Conservation (phyloP, 2,329 filamentous ascomycete species). For the Phialemonium atrogriseum region DNA sequence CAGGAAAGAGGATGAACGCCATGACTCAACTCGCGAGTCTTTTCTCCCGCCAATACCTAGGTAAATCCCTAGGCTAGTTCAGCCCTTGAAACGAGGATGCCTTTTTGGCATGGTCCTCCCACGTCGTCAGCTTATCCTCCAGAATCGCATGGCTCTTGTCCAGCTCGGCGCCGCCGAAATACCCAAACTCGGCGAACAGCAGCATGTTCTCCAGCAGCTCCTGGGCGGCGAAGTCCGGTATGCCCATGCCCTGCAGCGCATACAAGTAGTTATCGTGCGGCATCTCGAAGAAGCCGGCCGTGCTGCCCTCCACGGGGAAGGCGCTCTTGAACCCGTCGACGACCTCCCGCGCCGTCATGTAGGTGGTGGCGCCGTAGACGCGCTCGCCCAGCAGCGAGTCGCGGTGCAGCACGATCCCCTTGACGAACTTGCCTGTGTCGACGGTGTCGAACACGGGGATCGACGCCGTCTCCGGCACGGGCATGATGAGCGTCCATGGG, state of each 20-base stretch:
- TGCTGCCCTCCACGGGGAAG: conserved; percentile 29
- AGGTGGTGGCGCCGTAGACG: conserved; percentile 32
- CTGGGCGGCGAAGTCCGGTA: conserved; percentile 30
- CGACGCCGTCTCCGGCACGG: conserved; percentile 18
- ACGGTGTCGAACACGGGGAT: conserved; percentile 25
- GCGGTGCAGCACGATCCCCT: conserved; percentile 24
- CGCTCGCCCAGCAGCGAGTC: conserved; percentile 31
- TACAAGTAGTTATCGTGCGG: conserved; percentile 32
- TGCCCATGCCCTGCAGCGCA: conserved; percentile 21
- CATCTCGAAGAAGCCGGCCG: conserved; percentile 24
- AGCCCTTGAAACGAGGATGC: conserved; percentile 23
- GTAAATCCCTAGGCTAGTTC: no score
- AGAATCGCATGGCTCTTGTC: conserved; percentile 27
- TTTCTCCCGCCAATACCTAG: no score
- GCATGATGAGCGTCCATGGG: conserved; percentile 23
- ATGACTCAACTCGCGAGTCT: no score
- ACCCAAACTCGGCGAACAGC: conserved; percentile 42
- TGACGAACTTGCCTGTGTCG: conserved; percentile 31
- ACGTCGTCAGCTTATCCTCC: conserved; percentile 31
- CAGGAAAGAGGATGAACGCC: no score
- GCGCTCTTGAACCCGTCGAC: conserved; percentile 28
- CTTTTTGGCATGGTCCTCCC: conserved; percentile 28
- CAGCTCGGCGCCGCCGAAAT: conserved; percentile 37
- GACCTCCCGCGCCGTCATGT: conserved; percentile 29
- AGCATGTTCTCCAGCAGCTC: conserved; percentile 47